phyloP scores from a whole-genome alignment of 371 early-diverging fungal genomes.

The Dipsacomyces acuminosporus region DNA sequence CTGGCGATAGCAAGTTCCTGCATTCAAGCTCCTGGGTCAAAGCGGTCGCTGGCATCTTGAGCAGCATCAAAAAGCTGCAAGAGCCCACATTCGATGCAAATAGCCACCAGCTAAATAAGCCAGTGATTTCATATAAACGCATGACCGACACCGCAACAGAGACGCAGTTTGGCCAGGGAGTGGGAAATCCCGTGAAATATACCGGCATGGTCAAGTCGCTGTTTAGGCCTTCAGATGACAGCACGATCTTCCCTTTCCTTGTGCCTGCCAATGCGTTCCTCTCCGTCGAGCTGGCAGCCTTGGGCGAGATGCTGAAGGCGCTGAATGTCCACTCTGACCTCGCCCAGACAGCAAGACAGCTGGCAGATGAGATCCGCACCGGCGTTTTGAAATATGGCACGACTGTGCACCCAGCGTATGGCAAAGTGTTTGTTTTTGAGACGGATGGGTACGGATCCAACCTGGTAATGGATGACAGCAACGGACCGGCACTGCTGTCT shows the following conservation, averaged over 20 bases:
- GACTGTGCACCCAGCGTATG: constrained; percentile 50
- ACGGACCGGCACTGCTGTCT: constrained; percentile 56
- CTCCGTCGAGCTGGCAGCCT: constrained; percentile 52
- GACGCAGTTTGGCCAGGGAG: constrained; percentile 52
- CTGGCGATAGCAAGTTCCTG: constrained; percentile 20
- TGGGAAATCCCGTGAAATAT: constrained; percentile 50
- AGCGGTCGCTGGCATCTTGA: constrained; percentile 14
- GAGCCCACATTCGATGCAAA: constrained; percentile 18
- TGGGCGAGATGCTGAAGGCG: constrained; percentile 26
- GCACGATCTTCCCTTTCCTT: constrained; percentile 56
- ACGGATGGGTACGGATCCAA: constrained; percentile 60
- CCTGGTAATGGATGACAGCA: constrained; percentile 63
- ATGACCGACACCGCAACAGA: constrained; percentile 50
- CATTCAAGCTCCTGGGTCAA: constrained; percentile 12
- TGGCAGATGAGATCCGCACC: constrained; percentile 48
- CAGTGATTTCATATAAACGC: constrained; percentile 20
- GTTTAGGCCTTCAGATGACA: constrained; percentile 62
- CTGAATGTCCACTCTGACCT: constrained; percentile 23
- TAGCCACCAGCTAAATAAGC: constrained; percentile 4
- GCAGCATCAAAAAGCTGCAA: constrained; percentile 10
- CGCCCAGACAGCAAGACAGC: constrained; percentile 18
- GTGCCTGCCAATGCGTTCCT: constrained; percentile 61
- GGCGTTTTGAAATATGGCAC: constrained; percentile 54
- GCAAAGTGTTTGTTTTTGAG: constrained; percentile 58
- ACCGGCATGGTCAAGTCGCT: constrained; percentile 56